A percentile compares a stretch with the other conserved stretches of the same genome.
phyloP scores from a whole-genome alignment of 148 eudicot species.

The Cornus florida region DNA sequence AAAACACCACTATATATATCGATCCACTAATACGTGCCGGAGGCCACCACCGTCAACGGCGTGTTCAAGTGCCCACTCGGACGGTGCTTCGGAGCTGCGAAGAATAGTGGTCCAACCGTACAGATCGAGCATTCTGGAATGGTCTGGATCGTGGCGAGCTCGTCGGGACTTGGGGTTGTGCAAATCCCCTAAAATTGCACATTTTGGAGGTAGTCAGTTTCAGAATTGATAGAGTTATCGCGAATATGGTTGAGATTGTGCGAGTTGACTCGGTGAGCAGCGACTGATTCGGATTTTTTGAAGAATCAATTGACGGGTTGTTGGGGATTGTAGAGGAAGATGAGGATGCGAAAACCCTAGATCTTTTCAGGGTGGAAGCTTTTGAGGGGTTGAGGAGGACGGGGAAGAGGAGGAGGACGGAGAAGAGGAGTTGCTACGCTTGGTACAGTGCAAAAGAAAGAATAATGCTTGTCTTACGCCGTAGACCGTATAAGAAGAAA shows the following conservation, averaged over 20 bases:
- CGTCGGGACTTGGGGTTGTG: slow-evolving; percentile 17
- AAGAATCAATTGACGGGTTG: neutral
- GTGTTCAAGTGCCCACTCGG: slow-evolving; percentile 47
- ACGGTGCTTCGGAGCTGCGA: slow-evolving; percentile 48
- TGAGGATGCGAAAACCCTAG: slow-evolving; percentile 20
- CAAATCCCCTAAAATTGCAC: slow-evolving; percentile 6
- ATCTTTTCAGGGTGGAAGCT: slow-evolving; percentile 10
- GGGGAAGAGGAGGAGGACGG: too few relatives aligned
- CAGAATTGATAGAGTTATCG: slow-evolving; percentile 31
- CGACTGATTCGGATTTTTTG: slow-evolving; percentile 19
- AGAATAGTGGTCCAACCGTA: slow-evolving; percentile 52
- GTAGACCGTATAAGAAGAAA: too few relatives aligned
- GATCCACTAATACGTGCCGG: slow-evolving; percentile 68
- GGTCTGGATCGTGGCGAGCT: slow-evolving; percentile 16
- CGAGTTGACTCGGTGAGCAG: slow-evolving; percentile 38
- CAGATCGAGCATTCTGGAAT: slow-evolving; percentile 23
- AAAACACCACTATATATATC: slow-evolving; percentile 65
- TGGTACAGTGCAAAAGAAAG: too few relatives aligned
- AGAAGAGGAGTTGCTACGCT: too few relatives aligned
- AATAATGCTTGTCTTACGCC: too few relatives aligned
- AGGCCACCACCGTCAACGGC: slow-evolving; percentile 61
- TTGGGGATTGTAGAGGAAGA: slow-evolving; percentile 7
- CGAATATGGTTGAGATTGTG: slow-evolving; percentile 45
- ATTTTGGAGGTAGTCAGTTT: slow-evolving; percentile 27
- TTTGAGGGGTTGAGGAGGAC: slow-evolving; percentile 6